Conservation (phyloP, 179 eudicot genomes). For the Silene coronaria region DNA sequence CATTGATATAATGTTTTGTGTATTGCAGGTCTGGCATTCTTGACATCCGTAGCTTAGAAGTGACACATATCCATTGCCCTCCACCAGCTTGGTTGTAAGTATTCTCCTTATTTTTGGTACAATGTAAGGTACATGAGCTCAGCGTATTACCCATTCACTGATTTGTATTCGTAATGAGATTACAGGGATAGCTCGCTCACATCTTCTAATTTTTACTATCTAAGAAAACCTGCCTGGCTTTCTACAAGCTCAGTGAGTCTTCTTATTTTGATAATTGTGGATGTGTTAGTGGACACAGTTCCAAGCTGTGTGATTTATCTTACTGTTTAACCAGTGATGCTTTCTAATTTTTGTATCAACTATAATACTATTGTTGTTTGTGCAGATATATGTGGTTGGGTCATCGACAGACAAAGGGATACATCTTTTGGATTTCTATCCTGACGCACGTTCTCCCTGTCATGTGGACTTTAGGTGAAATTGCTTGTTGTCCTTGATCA, state of each 20-base stretch:
- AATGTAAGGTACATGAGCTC: constrained; percentile 2
- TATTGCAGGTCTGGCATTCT: constrained; percentile 81
- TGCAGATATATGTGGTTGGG: constrained; percentile 74
- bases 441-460: constrained; percentile 62
- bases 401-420: constrained; percentile 62
- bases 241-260: constrained; percentile 57
- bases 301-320: background rate
- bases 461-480: constrained; percentile 77
- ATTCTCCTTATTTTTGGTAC: constrained; percentile 8
- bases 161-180: constrained; percentile 17
- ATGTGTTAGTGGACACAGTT: background rate
- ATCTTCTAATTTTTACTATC: constrained; percentile 30
- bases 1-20: background rate
- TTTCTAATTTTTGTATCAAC: background rate
- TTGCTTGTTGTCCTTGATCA: constrained; percentile 4
- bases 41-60: constrained; percentile 53
- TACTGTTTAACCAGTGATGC: background rate
- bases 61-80: constrained; percentile 96
- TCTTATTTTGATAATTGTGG: constrained; percentile 2
- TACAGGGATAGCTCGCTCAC: constrained; percentile 43
- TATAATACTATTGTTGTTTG: background rate
- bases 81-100: constrained; percentile 99
- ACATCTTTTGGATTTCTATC: constrained; percentile 75
- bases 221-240: constrained; percentile 77
- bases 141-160: background rate